Evolutionary conservation across 345 rosid genomes (phyloP), one percentile per base, ranked within the genome.

Genomic region (Salix udensis): DNA sequence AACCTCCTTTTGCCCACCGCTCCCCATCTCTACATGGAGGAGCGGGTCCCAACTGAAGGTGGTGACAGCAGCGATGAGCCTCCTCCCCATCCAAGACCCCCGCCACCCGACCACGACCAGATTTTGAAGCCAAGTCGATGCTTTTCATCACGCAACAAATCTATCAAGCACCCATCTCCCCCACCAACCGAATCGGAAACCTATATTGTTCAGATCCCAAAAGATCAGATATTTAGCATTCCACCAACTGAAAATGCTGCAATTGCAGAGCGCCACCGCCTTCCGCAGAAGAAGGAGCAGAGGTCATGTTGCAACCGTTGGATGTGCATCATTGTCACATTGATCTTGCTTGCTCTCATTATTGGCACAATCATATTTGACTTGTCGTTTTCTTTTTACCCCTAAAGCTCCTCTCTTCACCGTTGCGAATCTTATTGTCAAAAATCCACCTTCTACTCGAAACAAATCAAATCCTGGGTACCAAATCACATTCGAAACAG

Each of bases 211-310:
- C 92, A 88, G 61, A 78, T 89, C 74, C 93, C 91, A 4, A 91
- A 87, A 66, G 93, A 91, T 67, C 93, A 88, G 85, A 87, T 89
- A 67, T 91, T 88, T 34, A 85, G 91, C 6, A 83, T 85, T 15
- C 96, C 93, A 1, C 87, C 91, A 8, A 87, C 90, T 0, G 92
- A 88, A 61, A 84, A 88, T 2, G 91, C 96, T 74, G 72, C 81
- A 30, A 82, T 85, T 9, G 75, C 88, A 3, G 86, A 89, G 71
- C 87, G 78, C 40, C 76, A 74, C 12, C 78, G 69, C 23, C 85
- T 81, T 9, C 86, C 88, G 0, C 66, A 13, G 1, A 72, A 48
- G 60, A 74, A 55, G 37, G 77, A 74, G 1, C 70, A 28, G 5
- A 74, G 19, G 39, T 14, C 80, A 0, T 64, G 76, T 21, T 77